Evolutionary conservation across 1,284 basidiomycete species (phyloP), one percentile per base, ranked within the genome.

Genomic region (Blastosporella zonata): DNA sequence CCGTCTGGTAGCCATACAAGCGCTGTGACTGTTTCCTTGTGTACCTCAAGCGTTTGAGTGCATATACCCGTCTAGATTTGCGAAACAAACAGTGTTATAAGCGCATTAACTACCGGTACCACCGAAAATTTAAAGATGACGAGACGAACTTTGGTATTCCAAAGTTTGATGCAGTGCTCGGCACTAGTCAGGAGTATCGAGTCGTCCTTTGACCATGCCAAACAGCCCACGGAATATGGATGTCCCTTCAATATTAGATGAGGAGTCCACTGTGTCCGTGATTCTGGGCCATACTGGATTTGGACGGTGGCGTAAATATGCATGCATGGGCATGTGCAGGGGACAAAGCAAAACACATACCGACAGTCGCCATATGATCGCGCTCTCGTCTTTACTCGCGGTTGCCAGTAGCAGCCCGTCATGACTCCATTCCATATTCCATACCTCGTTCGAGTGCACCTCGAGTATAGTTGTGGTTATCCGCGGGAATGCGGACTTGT

Each of bases 371-470:
- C 95, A 99, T 46, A 98, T 87, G 54, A 97, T 90, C 6, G 90
- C 93, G 2, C 78, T 78, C 69, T 81, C 83, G 67, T 98, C 95
- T 62, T 82, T 90, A 51, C 95, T 90, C 28, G 87, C 90, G 54
- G 87, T 94, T 12, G 95, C 97, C 29, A 99, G 75, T 59, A 80
- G 84, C 40, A 70, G 70, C 3, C 97, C 96, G 63, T 88, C 84
- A 59, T 93, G 90, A 65, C 93, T 97, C 91, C 95, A 99, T 63
- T 87, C 87, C 53, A 98, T 70, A 60, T 90, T 84, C 95, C 96
- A 99, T 10, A 99, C 93, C 66, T 99, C 93, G 62, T 97, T 92
- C 10, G 75, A 78, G 67, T 99, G 96, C 25, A 87, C 90, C 34
- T 84, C 78, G 40, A 98, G 72, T 34, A 94, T 85, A 20, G 87